A percentile compares a stretch with the other conserved stretches of the same genome.
Evolutionary conservation across 805 yeast genomes (phyloP).

Genomic region (Candida parachauliodes): DNA sequence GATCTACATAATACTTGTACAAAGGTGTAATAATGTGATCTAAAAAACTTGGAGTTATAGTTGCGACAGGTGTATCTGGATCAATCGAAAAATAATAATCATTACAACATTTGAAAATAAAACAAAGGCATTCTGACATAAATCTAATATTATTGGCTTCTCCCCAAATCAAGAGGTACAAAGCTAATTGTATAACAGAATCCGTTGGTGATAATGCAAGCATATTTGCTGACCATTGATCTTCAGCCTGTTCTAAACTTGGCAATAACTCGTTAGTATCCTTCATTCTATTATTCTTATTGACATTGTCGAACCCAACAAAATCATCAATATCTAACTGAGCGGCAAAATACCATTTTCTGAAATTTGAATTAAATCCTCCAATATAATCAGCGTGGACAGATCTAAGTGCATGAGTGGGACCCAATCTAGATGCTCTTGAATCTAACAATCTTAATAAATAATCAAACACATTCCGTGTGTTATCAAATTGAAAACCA

Average conservation of each 20-base stretch:
- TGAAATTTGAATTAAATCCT: constrained; percentile 63
- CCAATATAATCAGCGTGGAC: constrained; percentile 76
- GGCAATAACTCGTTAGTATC: constrained; percentile 13
- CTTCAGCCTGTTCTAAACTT: constrained; percentile 42
- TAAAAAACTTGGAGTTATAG: constrained; percentile 42
- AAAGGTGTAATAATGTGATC: constrained; percentile 74
- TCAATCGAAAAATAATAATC: constrained; percentile 57
- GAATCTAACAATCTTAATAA: constrained; percentile 62
- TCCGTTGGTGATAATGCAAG: constrained; percentile 48
- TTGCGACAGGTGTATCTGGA: constrained; percentile 24
- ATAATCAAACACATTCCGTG: constrained; percentile 65
- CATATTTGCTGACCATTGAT: constrained; percentile 52
- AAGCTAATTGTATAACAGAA: constrained; percentile 58
- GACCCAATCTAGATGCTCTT: constrained; percentile 62
- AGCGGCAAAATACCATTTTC: constrained; percentile 76
- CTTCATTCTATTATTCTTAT: constrained; percentile 21
- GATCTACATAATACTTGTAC: constrained; percentile 56
- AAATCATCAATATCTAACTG: constrained; percentile 60
- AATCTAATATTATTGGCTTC: constrained; percentile 84
- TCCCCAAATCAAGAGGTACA: constrained; percentile 82
- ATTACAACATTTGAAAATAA: constrained; percentile 76
- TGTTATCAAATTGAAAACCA: constrained; percentile 67
- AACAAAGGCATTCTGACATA: constrained; percentile 87
- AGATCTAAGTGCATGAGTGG: constrained; percentile 51
- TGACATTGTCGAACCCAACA: constrained; percentile 30